Conservation (phyloP, 129 eudicot species). For the Mikania micrantha region DNA sequence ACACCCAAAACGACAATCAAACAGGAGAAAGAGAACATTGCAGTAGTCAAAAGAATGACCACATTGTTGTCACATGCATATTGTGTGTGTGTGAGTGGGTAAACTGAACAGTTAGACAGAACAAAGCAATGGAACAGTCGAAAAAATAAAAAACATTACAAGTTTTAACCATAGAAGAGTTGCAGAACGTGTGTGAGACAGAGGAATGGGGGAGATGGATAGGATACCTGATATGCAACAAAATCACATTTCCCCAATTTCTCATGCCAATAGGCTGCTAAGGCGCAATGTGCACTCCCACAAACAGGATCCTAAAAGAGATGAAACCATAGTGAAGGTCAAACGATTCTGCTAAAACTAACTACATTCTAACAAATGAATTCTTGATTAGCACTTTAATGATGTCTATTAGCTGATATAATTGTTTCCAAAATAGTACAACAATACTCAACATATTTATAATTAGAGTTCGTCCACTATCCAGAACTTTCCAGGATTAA, state of each 20-base stretch:
- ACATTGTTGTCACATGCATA: not conserved
- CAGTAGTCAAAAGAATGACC: not conserved
- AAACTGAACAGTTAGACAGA: not conserved
- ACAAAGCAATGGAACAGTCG: not conserved
- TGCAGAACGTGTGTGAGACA: not conserved
- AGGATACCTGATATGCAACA: constrained; percentile 60
- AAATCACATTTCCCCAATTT: constrained; percentile 71
- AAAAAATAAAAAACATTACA: not conserved
- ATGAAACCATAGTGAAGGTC: not conserved
- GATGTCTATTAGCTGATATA: not conserved
- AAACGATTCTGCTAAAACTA: not conserved
- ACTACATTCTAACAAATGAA: not conserved
- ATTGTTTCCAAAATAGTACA: not conserved
- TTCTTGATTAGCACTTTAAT: not conserved
- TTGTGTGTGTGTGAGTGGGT: not conserved
- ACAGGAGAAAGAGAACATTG: not conserved
- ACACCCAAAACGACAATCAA: not conserved
- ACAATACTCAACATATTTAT: not conserved
- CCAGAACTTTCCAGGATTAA: no score
- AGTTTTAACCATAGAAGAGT: not conserved
- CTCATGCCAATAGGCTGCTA: constrained; percentile 72
- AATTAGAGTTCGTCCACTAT: not conserved
- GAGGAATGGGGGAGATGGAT: constrained; percentile 9
- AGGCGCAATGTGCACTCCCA: constrained; percentile 89
- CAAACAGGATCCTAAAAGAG: constrained; percentile 73